Conservation (phyloP, 2,329 filamentous ascomycete genomes). For the Colletotrichum agaves region DNA sequence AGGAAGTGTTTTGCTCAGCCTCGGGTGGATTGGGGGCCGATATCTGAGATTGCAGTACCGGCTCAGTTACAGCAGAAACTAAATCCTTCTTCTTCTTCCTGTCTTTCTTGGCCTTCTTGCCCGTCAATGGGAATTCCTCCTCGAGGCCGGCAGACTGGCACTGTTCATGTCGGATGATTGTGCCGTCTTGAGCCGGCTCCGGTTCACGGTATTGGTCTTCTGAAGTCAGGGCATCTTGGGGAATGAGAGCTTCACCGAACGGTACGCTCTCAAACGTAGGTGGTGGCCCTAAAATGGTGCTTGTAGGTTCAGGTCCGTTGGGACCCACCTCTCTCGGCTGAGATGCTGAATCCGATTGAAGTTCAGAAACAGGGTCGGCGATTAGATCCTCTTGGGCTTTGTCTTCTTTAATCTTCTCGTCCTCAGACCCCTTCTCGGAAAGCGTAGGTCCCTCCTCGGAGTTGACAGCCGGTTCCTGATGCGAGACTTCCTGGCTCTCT, state of each 20-base stretch:
- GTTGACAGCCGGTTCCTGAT: neutral
- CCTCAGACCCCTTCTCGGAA: neutral
- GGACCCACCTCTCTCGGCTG: neutral
- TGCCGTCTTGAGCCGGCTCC: neutral
- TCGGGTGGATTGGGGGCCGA: neutral
- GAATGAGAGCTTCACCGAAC: no score
- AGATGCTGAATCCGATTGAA: neutral
- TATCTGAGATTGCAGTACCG: neutral
- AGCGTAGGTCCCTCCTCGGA: neutral
- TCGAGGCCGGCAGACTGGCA: neutral
- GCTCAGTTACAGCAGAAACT: neutral
- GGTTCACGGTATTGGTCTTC: neutral
- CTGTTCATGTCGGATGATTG: neutral
- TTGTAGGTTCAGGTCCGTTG: neutral
- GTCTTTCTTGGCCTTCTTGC: slow-evolving; percentile 45
- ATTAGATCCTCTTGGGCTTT: slow-evolving; percentile 14
- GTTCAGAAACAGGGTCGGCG: neutral
- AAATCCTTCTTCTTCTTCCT: slow-evolving; percentile 46
- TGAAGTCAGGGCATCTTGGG: neutral
- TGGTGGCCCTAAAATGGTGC: neutral
- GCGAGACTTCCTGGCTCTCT: neutral
- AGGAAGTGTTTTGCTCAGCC: neutral
- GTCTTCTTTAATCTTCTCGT: slow-evolving; percentile 27
- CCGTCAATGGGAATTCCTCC: slow-evolving; percentile 5
- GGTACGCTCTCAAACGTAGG: no score